Evolutionary conservation across 2,329 filamentous ascomycete species (phyloP).

Genomic region (Nothophoma quercina): DNA sequence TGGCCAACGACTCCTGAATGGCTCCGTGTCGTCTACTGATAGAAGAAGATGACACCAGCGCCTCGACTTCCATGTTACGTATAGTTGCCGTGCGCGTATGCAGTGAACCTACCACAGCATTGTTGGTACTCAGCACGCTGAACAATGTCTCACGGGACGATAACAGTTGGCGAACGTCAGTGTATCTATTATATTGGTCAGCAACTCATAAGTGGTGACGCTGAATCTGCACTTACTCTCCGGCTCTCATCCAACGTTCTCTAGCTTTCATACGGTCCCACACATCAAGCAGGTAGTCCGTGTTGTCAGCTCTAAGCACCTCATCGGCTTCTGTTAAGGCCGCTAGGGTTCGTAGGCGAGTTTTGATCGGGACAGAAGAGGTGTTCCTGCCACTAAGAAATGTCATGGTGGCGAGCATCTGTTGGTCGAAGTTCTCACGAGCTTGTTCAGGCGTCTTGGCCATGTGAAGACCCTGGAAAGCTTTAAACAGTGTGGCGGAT

Average conservation of each 20-base stretch:
- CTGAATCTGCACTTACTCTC: conserved; percentile 65
- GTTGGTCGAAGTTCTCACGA: conserved; percentile 67
- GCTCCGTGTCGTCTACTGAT: conserved; percentile 82
- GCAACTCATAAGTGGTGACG: neutral
- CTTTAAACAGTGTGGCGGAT: conserved; percentile 76
- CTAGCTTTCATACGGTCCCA: conserved; percentile 71
- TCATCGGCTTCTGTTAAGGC: conserved; percentile 84
- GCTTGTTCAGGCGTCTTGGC: conserved; percentile 65
- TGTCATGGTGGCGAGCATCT: conserved; percentile 59
- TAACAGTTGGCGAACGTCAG: conserved; percentile 80
- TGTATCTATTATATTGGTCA: conserved; percentile 61
- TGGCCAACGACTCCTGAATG: conserved; percentile 84
- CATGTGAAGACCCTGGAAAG: conserved; percentile 79
- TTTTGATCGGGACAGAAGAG: conserved; percentile 35
- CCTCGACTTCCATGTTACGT: conserved; percentile 75
- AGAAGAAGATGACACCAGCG: conserved; percentile 76
- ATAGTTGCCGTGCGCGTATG: conserved; percentile 69
- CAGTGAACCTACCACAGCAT: conserved; percentile 67
- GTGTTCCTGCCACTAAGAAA: conserved; percentile 36
- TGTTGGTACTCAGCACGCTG: conserved; percentile 76
- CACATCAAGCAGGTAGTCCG: conserved; percentile 67
- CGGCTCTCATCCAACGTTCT: conserved; percentile 81
- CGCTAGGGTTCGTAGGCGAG: conserved; percentile 61
- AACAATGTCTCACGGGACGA: conserved; percentile 85
- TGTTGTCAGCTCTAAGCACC: conserved; percentile 67